Evolutionary conservation across 768 basidiomycete species (phyloP), one percentile per base, ranked within the genome.

Genomic region (Chlorophyllum brunneum): DNA sequence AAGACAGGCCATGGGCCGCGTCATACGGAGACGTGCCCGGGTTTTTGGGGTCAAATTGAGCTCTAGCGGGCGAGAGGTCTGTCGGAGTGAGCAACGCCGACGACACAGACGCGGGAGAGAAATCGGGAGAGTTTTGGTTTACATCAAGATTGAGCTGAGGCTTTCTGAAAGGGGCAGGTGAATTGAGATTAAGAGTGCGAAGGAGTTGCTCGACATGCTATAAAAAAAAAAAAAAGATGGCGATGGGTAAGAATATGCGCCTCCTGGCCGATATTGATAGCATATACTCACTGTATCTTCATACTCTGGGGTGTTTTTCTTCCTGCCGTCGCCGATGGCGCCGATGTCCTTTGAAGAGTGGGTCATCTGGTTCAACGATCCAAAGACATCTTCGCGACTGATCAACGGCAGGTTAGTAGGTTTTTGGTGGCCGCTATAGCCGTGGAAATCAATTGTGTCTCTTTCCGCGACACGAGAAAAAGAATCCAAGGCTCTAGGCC

Each of bases 171-270:
- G 80, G 82, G 56, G 74, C 79, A 11, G 89, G 89, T 26, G 89
- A 91, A 62, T 83, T 85, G 59, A 92, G 81, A 62, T 91, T 85
- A 43, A 92, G 73, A 11, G 86, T 82, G 34, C 89, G 83, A 49
- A 92, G 73, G 39, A 92, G 77, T 69, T 90, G 87, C 61, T 88
- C 88, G 54, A 91, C 84, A 62, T 88, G 85, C 86, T 89, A 58
- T 23, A 56, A 56, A 60, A 41, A 4, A 27, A 24, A 27, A 49
- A 64, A 27, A 50, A 38, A 39, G n/a, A 43, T 50, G 42, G 59
- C 27, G 55, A 62, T 61, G 57, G 58, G 62, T 60, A 57, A 60
- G 58, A 38, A 38, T 53, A 53, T 53, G 51, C 51, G 43, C n/a
- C 23, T 30, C 33, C 54, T 54, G 56, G 57, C 40, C 33, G 30